phyloP scores from a whole-genome alignment of 306 rosid genomes.

The Casuarina equisetifolia region DNA sequence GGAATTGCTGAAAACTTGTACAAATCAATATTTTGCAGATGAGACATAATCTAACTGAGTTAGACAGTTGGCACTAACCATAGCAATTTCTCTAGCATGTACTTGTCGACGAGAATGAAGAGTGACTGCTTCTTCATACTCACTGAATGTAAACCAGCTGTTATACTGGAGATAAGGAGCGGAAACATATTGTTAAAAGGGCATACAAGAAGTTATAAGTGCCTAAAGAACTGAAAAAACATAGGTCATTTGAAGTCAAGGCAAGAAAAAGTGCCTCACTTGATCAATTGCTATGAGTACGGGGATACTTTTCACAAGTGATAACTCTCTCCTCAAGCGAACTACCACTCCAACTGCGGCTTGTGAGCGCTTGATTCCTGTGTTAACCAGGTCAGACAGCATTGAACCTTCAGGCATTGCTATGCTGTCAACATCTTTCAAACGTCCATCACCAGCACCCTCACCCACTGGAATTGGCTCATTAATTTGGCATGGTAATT shows the following conservation, averaged over 20 bases:
- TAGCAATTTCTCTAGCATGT: slow-evolving; percentile 84
- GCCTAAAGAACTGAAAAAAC: neutral
- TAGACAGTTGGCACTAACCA: slow-evolving; percentile 36
- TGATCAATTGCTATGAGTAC: slow-evolving; percentile 96
- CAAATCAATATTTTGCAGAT: neutral
- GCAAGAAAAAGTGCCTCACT: slow-evolving; percentile 46
- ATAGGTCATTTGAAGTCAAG: neutral
- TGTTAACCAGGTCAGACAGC: slow-evolving; percentile 71
- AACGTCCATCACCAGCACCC: slow-evolving; percentile 95
- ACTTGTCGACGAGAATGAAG: slow-evolving; percentile 78
- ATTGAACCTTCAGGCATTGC: slow-evolving; percentile 75
- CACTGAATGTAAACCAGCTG: slow-evolving; percentile 97
- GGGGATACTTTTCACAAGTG: slow-evolving; percentile 85
- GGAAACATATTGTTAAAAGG: slow-evolving; percentile 26
- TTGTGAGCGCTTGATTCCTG: slow-evolving; percentile 86
- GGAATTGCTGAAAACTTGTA: neutral
- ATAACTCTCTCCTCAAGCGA: slow-evolving; percentile 86
- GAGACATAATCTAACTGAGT: neutral
- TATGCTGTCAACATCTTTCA: slow-evolving; percentile 83
- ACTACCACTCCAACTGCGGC: slow-evolving; percentile 94
- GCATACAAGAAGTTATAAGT: neutral
- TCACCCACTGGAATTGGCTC: slow-evolving; percentile 88
- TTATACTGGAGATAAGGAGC: slow-evolving; percentile 65
- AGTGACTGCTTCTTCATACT: slow-evolving; percentile 78
- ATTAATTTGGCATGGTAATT: slow-evolving; percentile 60